Evolutionary conservation across 1,284 basidiomycete species (phyloP).

Genomic region (Blastosporella zonata): DNA sequence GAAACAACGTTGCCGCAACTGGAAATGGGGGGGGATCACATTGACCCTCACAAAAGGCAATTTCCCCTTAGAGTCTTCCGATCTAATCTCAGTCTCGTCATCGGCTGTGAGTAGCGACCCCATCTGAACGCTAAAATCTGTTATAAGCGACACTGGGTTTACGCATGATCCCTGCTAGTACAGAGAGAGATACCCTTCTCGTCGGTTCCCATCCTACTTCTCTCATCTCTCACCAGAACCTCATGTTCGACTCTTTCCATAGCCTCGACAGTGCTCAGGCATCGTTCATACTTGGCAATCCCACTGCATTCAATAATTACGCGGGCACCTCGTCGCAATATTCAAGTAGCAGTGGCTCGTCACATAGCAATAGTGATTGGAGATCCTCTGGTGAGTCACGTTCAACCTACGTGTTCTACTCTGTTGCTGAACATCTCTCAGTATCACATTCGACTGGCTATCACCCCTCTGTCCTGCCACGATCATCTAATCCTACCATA

Average conservation of each 20-base stretch:
- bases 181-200: slow-evolving; percentile 11
- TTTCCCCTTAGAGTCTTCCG: slow-evolving; percentile 19
- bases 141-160: slow-evolving; percentile 20
- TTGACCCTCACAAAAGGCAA: slow-evolving; percentile 9
- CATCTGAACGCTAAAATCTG: slow-evolving; percentile 13
- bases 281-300: slow-evolving; percentile 10
- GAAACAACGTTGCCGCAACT: slow-evolving; percentile 10
- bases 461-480: slow-evolving; percentile 8
- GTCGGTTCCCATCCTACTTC: slow-evolving; percentile 2
- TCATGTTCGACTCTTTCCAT: slow-evolving; percentile 12
- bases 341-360: slow-evolving; percentile 7
- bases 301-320: slow-evolving; percentile 13
- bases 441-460: slow-evolving; percentile 4
- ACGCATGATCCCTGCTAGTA: slow-evolving; percentile 10
- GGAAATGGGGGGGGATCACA: slow-evolving; percentile 4
- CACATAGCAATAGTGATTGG: slow-evolving; percentile 13
- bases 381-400: slow-evolving; percentile 9
- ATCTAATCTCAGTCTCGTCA: slow-evolving; percentile 14
- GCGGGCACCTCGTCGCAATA: slow-evolving; percentile 12
- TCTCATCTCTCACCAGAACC: slow-evolving; percentile 14
- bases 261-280: slow-evolving; percentile 16
- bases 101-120: slow-evolving; percentile 11
- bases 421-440: not conserved
- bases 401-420: not conserved
- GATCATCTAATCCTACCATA: slow-evolving; percentile 6